These are phyloP conservation scores for Diplocarpon rosae DNA, from an alignment of 2,329 filamentous ascomycete genomes.

Conservation along the genomic window DNA sequence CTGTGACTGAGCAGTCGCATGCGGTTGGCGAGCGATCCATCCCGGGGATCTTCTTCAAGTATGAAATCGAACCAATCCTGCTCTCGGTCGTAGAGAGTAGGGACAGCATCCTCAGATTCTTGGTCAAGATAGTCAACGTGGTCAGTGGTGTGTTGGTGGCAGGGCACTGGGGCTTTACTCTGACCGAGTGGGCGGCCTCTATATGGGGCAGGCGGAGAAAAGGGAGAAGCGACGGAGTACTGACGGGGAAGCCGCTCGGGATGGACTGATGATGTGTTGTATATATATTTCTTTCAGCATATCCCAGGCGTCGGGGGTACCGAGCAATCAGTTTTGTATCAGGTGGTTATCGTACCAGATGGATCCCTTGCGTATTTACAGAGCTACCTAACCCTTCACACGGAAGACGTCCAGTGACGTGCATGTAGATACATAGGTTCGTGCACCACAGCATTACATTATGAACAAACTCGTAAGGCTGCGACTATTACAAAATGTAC, in stretches of 20 bases:
- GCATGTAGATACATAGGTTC: not conserved
- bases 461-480: not conserved
- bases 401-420: too few relatives aligned
- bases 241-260: conserved; percentile 25
- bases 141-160: conserved; percentile 84
- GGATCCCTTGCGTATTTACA: not conserved
- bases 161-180: conserved; percentile 83
- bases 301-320: conserved; percentile 2
- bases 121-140: conserved; percentile 82
- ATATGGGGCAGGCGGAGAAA: conserved; percentile 34
- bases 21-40: conserved; percentile 58
- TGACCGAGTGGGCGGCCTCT: conserved; percentile 62
- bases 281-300: not conserved
- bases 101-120: conserved; percentile 59
- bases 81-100: conserved; percentile 76
- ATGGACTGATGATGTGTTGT: conserved; percentile 18
- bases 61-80: conserved; percentile 93
- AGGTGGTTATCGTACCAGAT: not conserved
- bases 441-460: conserved; percentile 3
- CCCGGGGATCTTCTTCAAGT: conserved; percentile 95
- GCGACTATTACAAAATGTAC: conserved; percentile 2
- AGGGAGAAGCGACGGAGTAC: conserved; percentile 27
- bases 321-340: not conserved
- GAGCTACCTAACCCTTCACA: too few relatives aligned
- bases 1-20: conserved; percentile 80